A percentile compares a stretch with the other conserved stretches of the same genome.
phyloP scores from a whole-genome alignment of 2,329 filamentous ascomycete genomes.

The Daldinia eschscholtzii region DNA sequence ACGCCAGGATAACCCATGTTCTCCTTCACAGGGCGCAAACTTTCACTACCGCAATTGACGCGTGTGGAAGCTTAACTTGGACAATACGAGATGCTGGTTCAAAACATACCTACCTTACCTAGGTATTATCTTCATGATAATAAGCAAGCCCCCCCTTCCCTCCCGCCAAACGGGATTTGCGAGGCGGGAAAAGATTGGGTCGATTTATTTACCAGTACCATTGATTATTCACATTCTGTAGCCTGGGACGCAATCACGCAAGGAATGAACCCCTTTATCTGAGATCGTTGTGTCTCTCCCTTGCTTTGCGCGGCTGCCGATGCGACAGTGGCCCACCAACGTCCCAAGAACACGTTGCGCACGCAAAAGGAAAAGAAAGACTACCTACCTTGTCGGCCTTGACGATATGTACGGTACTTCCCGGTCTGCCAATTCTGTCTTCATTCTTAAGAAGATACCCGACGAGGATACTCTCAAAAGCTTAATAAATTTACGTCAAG shows the following conservation, averaged over 20 bases:
- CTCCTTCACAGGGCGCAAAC: constrained; percentile 9
- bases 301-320: constrained; percentile 36
- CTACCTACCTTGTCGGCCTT: constrained; percentile 12
- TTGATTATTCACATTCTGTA: neutral
- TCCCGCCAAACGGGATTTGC: constrained; percentile 1
- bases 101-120: neutral
- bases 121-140: neutral
- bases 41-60: neutral
- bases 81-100: constrained; percentile 1
- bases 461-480: neutral
- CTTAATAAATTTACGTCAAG: neutral
- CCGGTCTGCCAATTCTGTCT: neutral
- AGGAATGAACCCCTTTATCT: constrained; percentile 37
- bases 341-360: constrained; percentile 29
- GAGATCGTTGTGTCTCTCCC: constrained; percentile 36
- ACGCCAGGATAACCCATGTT: constrained; percentile 17
- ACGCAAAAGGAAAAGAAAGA: constrained; percentile 8
- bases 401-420: neutral
- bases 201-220: constrained; percentile 2
- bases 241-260: constrained; percentile 36
- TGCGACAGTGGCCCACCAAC: constrained; percentile 38
- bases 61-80: neutral
- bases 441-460: neutral
- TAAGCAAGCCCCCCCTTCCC: neutral
- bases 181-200: neutral